A percentile compares a stretch with the other conserved stretches of the same genome.
phyloP scores from a whole-genome alignment of 2,329 filamentous ascomycete genomes.

The Dendrostoma leiphaemia region DNA sequence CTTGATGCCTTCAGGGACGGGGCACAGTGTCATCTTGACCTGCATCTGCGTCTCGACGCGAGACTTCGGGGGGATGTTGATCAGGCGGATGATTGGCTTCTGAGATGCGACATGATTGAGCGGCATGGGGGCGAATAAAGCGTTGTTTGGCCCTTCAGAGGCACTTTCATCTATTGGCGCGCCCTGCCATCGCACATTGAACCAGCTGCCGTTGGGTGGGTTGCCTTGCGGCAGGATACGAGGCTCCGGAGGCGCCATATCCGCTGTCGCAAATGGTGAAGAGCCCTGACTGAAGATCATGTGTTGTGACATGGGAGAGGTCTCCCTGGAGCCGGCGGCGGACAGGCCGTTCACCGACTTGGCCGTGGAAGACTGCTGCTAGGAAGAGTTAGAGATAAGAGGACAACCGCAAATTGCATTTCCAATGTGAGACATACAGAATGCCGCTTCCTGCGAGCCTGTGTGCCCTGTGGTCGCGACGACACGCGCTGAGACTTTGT shows the following conservation, averaged over 20 bases:
- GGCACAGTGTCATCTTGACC: slow-evolving; percentile 75
- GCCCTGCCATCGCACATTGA: slow-evolving; percentile 33
- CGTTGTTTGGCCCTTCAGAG: slow-evolving; percentile 12
- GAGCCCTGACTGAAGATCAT: slow-evolving; percentile 51
- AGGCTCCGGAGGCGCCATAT: slow-evolving; percentile 36
- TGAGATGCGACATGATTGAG: slow-evolving; percentile 20
- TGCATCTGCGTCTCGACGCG: slow-evolving; percentile 96
- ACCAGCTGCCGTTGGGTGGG: slow-evolving; percentile 21
- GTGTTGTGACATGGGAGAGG: slow-evolving; percentile 50
- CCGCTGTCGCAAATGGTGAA: slow-evolving; percentile 51
- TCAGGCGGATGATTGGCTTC: slow-evolving; percentile 44
- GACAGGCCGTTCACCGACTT: slow-evolving; percentile 50
- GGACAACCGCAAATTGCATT: not conserved
- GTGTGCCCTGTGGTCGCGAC: slow-evolving; percentile 3
- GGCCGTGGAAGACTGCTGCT: slow-evolving; percentile 49
- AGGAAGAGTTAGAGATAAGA: slow-evolving; percentile 28
- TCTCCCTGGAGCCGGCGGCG: slow-evolving; percentile 48
- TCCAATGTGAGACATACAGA: slow-evolving; percentile 35
- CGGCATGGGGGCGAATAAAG: not conserved
- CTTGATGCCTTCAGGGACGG: slow-evolving; percentile 71
- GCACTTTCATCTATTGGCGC: slow-evolving; percentile 2
- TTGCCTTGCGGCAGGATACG: slow-evolving; percentile 10
- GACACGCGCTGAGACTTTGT: slow-evolving; percentile 14
- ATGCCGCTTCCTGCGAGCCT: slow-evolving; percentile 36
- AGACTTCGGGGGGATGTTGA: slow-evolving; percentile 72